Conservation (phyloP, 2,329 filamentous ascomycete genomes). For the Truncatella angustata region DNA sequence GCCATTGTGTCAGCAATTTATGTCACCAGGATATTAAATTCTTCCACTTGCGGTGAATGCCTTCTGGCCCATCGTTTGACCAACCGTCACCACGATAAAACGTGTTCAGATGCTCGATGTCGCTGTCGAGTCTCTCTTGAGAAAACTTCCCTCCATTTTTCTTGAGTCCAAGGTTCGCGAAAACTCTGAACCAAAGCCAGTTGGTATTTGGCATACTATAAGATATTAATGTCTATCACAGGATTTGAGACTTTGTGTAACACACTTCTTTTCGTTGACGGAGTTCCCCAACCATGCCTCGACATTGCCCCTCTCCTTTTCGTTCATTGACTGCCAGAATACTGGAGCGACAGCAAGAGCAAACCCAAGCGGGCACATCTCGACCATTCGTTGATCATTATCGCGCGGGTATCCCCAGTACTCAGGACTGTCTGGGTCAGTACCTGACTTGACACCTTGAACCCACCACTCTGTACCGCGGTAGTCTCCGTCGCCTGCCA, state of each 20-base stretch:
- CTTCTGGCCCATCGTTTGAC: conserved; percentile 78
- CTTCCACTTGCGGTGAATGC: conserved; percentile 61
- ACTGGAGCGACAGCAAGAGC: conserved; percentile 66
- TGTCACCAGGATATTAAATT: neutral
- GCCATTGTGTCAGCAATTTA: conserved; percentile 9
- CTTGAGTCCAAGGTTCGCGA: conserved; percentile 75
- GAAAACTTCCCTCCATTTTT: conserved; percentile 73
- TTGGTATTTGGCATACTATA: conserved; percentile 66
- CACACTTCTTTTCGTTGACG: conserved; percentile 73
- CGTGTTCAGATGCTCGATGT: conserved; percentile 75
- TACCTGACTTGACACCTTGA: conserved; percentile 68
- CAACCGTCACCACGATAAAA: conserved; percentile 82
- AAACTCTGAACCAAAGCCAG: conserved; percentile 82
- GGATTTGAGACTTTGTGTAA: conserved; percentile 24
- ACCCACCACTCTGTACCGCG: conserved; percentile 64
- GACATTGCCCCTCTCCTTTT: conserved; percentile 62
- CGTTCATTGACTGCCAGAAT: conserved; percentile 65
- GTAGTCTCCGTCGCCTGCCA: conserved; percentile 68
- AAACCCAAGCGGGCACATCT: conserved; percentile 77
- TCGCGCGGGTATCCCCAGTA: conserved; percentile 77
- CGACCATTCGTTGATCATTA: conserved; percentile 80
- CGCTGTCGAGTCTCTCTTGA: conserved; percentile 66
- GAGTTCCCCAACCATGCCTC: conserved; percentile 70
- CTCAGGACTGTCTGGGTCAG: conserved; percentile 66
- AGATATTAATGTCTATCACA: conserved; percentile 13